phyloP scores from a whole-genome alignment of 1,284 basidiomycete genomes.

The Mycena sp. region DNA sequence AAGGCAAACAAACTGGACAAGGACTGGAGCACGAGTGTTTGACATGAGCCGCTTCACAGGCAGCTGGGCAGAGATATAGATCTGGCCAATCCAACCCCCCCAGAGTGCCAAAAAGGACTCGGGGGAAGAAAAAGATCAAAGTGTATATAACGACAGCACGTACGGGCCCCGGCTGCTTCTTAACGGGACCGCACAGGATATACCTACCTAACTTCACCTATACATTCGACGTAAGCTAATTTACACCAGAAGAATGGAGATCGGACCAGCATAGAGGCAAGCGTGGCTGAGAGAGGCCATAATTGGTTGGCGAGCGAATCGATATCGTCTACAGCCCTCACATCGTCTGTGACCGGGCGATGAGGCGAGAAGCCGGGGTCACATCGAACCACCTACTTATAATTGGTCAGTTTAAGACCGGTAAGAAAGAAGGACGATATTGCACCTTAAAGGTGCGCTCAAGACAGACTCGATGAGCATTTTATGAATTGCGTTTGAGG shows the following conservation, averaged over 20 bases:
- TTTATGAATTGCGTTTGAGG: slow-evolving; percentile 66
- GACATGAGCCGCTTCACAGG: slow-evolving; percentile 71
- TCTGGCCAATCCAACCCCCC: slow-evolving; percentile 28
- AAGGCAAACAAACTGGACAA: slow-evolving; percentile 50
- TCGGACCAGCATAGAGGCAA: too few relatives aligned
- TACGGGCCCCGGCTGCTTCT: too few relatives aligned
- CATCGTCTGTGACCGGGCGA: slow-evolving; percentile 36
- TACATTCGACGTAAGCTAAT: neutral
- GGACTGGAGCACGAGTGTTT: slow-evolving; percentile 64
- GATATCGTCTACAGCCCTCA: slow-evolving; percentile 45
- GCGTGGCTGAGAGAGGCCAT: neutral
- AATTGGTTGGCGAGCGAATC: slow-evolving; percentile 43
- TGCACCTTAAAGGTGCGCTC: slow-evolving; percentile 58
- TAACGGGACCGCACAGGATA: too few relatives aligned
- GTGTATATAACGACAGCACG: slow-evolving; percentile 51
- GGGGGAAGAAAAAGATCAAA: slow-evolving; percentile 44
- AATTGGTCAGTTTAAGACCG: neutral
- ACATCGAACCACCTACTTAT: slow-evolving; percentile 57
- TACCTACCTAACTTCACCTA: slow-evolving; percentile 46
- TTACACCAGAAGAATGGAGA: neutral
- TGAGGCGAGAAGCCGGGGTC: slow-evolving; percentile 58
- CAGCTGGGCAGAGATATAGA: slow-evolving; percentile 61
- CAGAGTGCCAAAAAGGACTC: slow-evolving; percentile 50
- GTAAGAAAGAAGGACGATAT: neutral
- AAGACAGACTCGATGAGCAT: slow-evolving; percentile 63